phyloP scores from a whole-genome alignment of 257 asterid genomes.

The Scutellaria galericulata region DNA sequence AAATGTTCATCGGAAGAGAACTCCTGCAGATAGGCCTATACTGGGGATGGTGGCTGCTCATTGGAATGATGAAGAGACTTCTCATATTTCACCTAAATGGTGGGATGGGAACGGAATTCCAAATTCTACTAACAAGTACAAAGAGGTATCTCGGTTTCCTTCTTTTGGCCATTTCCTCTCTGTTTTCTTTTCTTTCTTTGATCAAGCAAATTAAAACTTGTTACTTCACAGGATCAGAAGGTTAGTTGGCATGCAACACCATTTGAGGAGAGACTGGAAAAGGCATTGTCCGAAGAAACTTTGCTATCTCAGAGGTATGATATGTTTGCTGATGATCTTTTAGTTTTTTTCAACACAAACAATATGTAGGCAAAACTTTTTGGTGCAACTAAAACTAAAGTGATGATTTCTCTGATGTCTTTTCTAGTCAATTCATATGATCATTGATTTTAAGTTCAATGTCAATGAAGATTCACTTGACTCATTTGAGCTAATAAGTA shows the following conservation, averaged over 20 bases:
- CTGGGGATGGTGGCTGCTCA: conserved; percentile 94
- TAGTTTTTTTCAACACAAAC: not conserved
- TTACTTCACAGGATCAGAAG: conserved; percentile 65
- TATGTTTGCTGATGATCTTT: conserved; percentile 14
- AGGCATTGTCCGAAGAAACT: conserved; percentile 88
- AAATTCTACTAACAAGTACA: conserved; percentile 90
- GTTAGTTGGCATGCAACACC: conserved; percentile 98
- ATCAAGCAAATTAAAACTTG: conserved; percentile 2
- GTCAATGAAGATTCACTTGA: not conserved
- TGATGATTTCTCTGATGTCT: not conserved
- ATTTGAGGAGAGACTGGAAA: conserved; percentile 94
- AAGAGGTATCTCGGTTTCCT: conserved; percentile 59
- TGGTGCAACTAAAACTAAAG: not conserved
- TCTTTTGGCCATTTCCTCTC: conserved; percentile 1
- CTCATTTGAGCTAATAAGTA: not conserved
- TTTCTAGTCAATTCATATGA: not conserved
- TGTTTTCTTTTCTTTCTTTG: not conserved
- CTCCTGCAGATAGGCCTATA: conserved; percentile 82
- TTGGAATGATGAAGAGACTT: conserved; percentile 70
- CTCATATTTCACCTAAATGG: conserved; percentile 68
- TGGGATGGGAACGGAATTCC: conserved; percentile 98
- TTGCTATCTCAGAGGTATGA: conserved; percentile 65
- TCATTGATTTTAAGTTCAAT: conserved; percentile 2
- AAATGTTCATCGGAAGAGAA: conserved; percentile 40
- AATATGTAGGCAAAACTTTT: not conserved